Conservation (phyloP, 257 asterid genomes). For the Catharanthus roseus region DNA sequence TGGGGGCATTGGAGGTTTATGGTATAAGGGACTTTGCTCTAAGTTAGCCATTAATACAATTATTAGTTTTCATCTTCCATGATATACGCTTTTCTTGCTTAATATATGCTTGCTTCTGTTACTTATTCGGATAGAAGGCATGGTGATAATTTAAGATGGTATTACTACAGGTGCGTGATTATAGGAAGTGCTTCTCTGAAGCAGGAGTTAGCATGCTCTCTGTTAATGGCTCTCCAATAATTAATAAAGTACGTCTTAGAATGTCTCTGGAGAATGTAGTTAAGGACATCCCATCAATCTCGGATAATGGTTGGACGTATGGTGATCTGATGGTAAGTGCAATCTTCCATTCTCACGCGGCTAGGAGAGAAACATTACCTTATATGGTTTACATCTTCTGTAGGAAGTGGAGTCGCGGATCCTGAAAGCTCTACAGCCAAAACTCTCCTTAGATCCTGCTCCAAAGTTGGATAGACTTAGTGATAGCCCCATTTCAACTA, state of each 20-base stretch:
- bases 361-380: slow-evolving; percentile 17
- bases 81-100: background rate
- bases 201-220: slow-evolving; percentile 39
- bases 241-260: slow-evolving; percentile 60
- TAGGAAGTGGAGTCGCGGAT: slow-evolving; percentile 98
- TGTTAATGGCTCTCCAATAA: slow-evolving; percentile 43
- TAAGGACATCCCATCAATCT: slow-evolving; percentile 83
- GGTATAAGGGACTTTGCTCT: too few species aligned
- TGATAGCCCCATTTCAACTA: slow-evolving; percentile 39
- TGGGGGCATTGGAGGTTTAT: too few species aligned
- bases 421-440: slow-evolving; percentile 85
- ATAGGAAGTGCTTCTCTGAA: slow-evolving; percentile 62
- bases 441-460: slow-evolving; percentile 72
- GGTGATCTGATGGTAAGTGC: slow-evolving; percentile 94
- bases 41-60: background rate
- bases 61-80: background rate
- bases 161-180: slow-evolving; percentile 73
- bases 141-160: slow-evolving; percentile 7
- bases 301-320: slow-evolving; percentile 83
- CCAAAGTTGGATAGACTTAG: slow-evolving; percentile 66
- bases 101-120: background rate
- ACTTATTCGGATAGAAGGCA: background rate
- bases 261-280: slow-evolving; percentile 92
- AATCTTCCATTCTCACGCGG: slow-evolving; percentile 21
- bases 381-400: slow-evolving; percentile 28